These are phyloP conservation scores for Wallacemonas sp. DNA, from an alignment of 208 protist species.

Conservation along the genomic window DNA sequence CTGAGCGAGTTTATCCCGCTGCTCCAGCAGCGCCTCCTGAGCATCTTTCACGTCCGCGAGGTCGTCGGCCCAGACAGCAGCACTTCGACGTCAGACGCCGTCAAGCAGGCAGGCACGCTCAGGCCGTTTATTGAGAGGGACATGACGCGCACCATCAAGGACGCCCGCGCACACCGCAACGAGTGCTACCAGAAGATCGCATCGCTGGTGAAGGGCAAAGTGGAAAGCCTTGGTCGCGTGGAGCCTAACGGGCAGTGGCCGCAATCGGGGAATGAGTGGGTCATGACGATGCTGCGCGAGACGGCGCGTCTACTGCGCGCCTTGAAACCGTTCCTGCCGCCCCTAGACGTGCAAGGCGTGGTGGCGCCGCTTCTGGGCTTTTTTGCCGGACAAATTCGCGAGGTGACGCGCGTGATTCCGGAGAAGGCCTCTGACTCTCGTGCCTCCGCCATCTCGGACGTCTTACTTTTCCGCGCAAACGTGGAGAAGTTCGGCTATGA, in stretches of 20 bases:
- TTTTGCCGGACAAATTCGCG: constrained; percentile 57
- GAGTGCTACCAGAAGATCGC: constrained; percentile 74
- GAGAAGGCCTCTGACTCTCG: constrained; percentile 24
- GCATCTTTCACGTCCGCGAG: constrained; percentile 4
- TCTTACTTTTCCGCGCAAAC: constrained; percentile 89
- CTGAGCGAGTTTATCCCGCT: constrained; percentile 68
- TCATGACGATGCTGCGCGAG: constrained; percentile 88
- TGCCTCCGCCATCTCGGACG: constrained; percentile 47
- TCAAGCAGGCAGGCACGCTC: constrained; percentile 16
- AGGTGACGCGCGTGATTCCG: constrained; percentile 44
- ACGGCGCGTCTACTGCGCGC: constrained; percentile 66
- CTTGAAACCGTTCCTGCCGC: constrained; percentile 62
- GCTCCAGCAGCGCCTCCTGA: constrained; percentile 42
- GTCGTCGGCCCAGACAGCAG: not conserved
- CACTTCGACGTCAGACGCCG: not conserved
- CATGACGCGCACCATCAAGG: constrained; percentile 45
- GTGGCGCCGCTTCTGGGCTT: constrained; percentile 73
- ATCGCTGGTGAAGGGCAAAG: constrained; percentile 64
- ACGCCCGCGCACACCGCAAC: constrained; percentile 54
- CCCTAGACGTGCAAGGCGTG: constrained; percentile 57
- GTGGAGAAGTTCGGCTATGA: constrained; percentile 91
- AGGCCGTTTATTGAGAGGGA: constrained; percentile 58
- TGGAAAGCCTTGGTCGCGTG: constrained; percentile 47
- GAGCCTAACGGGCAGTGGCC: constrained; percentile 47
- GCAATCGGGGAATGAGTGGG: constrained; percentile 70